Conservation (phyloP, 2,329 filamentous ascomycete genomes). For the Ophiostoma australiae region DNA sequence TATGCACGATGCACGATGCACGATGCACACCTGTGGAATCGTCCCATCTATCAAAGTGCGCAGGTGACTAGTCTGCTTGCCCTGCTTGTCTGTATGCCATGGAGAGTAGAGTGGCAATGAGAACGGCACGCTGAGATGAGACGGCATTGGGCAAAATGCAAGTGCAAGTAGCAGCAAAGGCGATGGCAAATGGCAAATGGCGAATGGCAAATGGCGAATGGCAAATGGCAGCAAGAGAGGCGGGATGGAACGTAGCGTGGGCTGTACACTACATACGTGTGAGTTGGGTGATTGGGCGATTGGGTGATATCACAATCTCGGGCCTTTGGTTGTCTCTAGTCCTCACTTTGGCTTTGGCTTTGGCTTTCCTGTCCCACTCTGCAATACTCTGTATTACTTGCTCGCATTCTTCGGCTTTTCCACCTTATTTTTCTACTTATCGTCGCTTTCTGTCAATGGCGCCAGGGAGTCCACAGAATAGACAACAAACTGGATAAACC, state of each 20-base stretch:
- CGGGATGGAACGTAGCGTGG: constrained; percentile 7
- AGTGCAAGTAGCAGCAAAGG: too few species aligned
- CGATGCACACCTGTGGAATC: background rate
- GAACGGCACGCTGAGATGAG: background rate
- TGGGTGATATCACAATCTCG: background rate
- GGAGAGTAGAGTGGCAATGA: background rate
- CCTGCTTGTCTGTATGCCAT: too few species aligned
- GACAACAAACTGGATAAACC: background rate
- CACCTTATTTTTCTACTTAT: background rate
- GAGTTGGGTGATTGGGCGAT: background rate
- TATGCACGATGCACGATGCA: background rate
- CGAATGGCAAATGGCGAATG: background rate
- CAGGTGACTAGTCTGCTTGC: background rate
- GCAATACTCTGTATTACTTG: background rate
- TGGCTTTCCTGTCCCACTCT: background rate
- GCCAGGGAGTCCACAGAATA: background rate
- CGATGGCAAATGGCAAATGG: background rate
- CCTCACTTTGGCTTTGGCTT: background rate
- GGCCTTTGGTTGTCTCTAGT: background rate
- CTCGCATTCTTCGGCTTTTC: background rate
- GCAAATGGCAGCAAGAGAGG: background rate
- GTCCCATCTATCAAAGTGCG: background rate
- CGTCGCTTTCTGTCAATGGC: background rate
- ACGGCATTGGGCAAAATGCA: background rate
- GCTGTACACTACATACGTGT: background rate